Evolutionary conservation across 2,329 filamentous ascomycete species (phyloP), one percentile per base, ranked within the genome.

Genomic region (Trichoderma citrinoviride): DNA sequence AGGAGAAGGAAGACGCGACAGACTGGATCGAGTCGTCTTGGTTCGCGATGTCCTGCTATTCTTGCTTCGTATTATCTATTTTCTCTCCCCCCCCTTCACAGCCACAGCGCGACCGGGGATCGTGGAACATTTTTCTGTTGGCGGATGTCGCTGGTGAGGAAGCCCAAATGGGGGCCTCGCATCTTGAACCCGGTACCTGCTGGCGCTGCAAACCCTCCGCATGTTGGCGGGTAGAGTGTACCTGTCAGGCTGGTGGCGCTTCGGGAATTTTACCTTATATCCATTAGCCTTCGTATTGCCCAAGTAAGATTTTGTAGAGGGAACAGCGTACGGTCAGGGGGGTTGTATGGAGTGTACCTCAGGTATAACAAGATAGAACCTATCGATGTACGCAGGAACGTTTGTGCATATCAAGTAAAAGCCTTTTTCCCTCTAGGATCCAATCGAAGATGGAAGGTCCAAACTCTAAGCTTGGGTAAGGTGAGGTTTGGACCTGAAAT

Each of bases 101-200:
- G 57, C 57, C 57, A 43, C 57, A 52, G 10, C 15, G 23, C 37
- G 47, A 61, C 57, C 29, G 47, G 49, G 53, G 57, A 61, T 61
- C n/a, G 14, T 10, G 8, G 33, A 37, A 37, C 47, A 52, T 43
- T 61, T 61, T 61, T 49, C 12, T 37, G 33, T 14, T 19, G n/a
- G 37, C 29, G 17, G 57, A 50, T 61, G 23, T 52, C 57, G 43
- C 27, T 41, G 33, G 46, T 40, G 57, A 52, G 23, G 57, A 40
- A 52, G n/a, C 23, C 57, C 43, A 49, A 47, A 52, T 41, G 56
- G 57, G 27, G 50, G 25, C 5, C 19, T 47, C n/a, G 23, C 10
- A 5, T 23, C 3, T 50, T 14, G 52, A 55, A 55, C 41, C 27
- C 27, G 10, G 47, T 61, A 61, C 57, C 12, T 12, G 5, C 1